Percentiles rank a stretch among this genome's conserved stretches.
These are phyloP conservation scores for Hanseniaspora osmophila DNA, from an alignment of 805 yeast genomes.

Conservation along the genomic window DNA sequence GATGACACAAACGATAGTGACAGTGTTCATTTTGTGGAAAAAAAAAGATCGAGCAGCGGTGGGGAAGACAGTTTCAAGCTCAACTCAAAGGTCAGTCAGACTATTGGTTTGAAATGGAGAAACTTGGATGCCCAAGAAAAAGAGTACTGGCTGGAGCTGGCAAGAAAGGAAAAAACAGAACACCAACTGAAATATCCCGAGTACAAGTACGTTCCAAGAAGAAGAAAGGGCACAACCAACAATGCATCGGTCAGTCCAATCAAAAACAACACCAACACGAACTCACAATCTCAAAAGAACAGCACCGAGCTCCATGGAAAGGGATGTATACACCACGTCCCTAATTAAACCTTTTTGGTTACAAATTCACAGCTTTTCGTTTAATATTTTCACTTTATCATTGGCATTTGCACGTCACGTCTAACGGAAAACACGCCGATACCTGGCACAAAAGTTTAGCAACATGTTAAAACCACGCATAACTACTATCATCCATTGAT, in stretches of 20 bases:
- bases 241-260: not conserved
- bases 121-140: slow-evolving; percentile 38
- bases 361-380: too few species aligned
- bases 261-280: not conserved
- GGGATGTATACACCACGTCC: too few species aligned
- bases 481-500: too few species aligned
- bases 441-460: too few species aligned
- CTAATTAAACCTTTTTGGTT: too few species aligned
- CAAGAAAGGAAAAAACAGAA: slow-evolving; percentile 68
- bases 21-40: not conserved
- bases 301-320: too few species aligned
- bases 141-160: slow-evolving; percentile 66
- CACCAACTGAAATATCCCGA: slow-evolving; percentile 82
- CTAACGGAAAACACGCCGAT: too few species aligned
- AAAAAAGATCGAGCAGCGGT: not conserved
- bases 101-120: slow-evolving; percentile 33
- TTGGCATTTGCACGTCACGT: too few species aligned
- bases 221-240: slow-evolving; percentile 16
- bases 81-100: slow-evolving; percentile 38
- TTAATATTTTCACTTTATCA: too few species aligned
- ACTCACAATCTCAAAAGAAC: too few species aligned
- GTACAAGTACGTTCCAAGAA: slow-evolving; percentile 68
- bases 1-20: too few species aligned
- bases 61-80: slow-evolving; percentile 28
- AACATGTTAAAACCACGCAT: too few species aligned